Conservation (phyloP, 2,329 filamentous ascomycete genomes). For the Gnomoniopsis sp. region DNA sequence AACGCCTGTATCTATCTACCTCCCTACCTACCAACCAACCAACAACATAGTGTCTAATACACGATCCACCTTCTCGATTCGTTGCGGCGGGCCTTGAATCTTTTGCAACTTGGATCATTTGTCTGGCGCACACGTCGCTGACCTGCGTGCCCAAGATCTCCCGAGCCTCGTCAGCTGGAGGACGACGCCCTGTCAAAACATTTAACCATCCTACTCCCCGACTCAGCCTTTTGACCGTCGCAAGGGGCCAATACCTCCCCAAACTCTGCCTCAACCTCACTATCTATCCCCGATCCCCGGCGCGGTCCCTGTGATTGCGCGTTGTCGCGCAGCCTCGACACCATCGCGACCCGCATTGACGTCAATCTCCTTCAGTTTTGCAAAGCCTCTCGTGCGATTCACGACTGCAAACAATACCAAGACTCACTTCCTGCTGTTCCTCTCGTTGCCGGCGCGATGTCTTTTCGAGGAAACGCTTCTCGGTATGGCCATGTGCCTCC, state of each 20-base stretch:
- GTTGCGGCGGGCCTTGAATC: no score
- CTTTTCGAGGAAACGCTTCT: conserved; percentile 60
- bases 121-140: background rate
- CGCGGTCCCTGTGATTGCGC: background rate
- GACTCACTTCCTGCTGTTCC: background rate
- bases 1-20: background rate
- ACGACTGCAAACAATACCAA: background rate
- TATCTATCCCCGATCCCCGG: background rate
- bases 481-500: conserved; percentile 65
- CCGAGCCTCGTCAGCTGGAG: conserved; percentile 9
- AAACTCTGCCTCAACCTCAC: background rate
- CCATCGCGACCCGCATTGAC: conserved; percentile 4
- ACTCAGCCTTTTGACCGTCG: background rate
- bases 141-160: background rate
- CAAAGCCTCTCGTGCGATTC: background rate
- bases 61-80: background rate
- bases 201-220: background rate
- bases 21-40: background rate
- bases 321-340: background rate
- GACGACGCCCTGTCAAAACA: background rate
- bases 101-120: background rate
- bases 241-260: background rate
- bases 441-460: conserved; percentile 43
- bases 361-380: background rate
- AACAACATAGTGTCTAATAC: conserved; percentile 2